A percentile compares a stretch with the other conserved stretches of the same genome.
phyloP scores from a whole-genome alignment of 306 rosid species.

The Gynostemma pentaphyllum region DNA sequence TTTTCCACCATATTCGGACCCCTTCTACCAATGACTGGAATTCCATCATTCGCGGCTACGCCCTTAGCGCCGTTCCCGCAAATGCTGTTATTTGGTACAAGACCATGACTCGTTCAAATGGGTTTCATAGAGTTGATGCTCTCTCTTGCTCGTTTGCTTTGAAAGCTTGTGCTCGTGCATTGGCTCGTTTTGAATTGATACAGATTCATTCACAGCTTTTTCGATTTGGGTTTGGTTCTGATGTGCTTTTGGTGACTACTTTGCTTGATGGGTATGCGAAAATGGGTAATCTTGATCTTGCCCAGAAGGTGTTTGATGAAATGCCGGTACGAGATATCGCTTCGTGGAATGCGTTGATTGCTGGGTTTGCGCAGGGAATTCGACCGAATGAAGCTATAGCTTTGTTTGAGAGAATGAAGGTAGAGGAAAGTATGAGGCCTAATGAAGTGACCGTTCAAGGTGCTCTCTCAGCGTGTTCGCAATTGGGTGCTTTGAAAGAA shows the following conservation, averaged over 20 bases:
- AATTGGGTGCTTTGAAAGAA: slow-evolving; percentile 61
- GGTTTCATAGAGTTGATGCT: slow-evolving; percentile 44
- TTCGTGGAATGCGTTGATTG: slow-evolving; percentile 68
- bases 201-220: slow-evolving; percentile 59
- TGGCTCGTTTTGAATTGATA: slow-evolving; percentile 45
- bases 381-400: slow-evolving; percentile 47
- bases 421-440: slow-evolving; percentile 47
- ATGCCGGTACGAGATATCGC: slow-evolving; percentile 56
- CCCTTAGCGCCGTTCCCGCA: slow-evolving; percentile 54
- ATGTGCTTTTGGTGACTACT: slow-evolving; percentile 48
- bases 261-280: slow-evolving; percentile 68
- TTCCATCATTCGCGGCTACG: slow-evolving; percentile 69
- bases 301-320: slow-evolving; percentile 69
- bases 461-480: slow-evolving; percentile 67
- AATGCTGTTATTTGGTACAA: slow-evolving; percentile 50
- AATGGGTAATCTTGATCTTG: slow-evolving; percentile 41
- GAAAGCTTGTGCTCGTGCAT: slow-evolving; percentile 75
- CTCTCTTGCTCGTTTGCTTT: slow-evolving; percentile 69
- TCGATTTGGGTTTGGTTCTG: slow-evolving; percentile 47
- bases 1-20: slow-evolving; percentile 35
- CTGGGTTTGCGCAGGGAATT: slow-evolving; percentile 78
- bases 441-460: slow-evolving; percentile 67
- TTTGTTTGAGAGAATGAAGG: slow-evolving; percentile 55
- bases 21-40: slow-evolving; percentile 81
- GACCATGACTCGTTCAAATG: slow-evolving; percentile 31